Base-by-base conservation (phyloP, 2,329 filamentous ascomycete genomes). In the Sclerotiophoma versabilis region DNA sequence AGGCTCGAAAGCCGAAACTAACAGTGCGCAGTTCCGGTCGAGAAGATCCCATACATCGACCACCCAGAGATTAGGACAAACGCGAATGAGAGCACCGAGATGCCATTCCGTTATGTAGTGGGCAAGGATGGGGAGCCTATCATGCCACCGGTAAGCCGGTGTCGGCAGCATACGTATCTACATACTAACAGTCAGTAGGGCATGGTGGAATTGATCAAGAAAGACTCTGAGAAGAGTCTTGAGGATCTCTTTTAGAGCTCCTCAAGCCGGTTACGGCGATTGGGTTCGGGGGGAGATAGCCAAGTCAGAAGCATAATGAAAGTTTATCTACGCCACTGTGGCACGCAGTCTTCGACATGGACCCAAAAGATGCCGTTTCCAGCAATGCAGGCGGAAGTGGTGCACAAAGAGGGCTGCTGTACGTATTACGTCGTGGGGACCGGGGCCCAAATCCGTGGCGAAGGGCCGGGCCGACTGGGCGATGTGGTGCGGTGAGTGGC, bases 61-160 rank as follows among this genome's bases (percentile, higher is more conserved):
- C 87, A 91, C 69, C 95, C 95, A 0, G 93, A 98, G 71, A 84
- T 99, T 70, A 88, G 88, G 70, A 89, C 98, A 74, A 91, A 91
- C 74, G 88, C 95, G 72, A 88, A 96, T 70, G 95, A 99, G 78
- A 95, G 90, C 74, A 96, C 93, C 0, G 84, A 96, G 75, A 98
- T 99, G 95, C 95, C 95, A 0, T 99, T 99, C 77, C 91, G 95
- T 64, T 99, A 99, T 72, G 93, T 99, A 44, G 88, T 85, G 71
- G 87, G 84, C 45, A 79, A 84, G 10, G 80, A 90, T 51, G 92
- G 90, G 37, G 81, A 91, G 63, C 91, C 93, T 1, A 87, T 97
- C 54, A 96, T 99, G 92, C 95, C 95, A 19, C 83, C 90, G 79
- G 93, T 96, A 77, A 78, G 82, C 15, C 19, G 12, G 6, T 15